Evolutionary conservation across 2,329 filamentous ascomycete species (phyloP), one percentile per base, ranked within the genome.

Genomic region (Aspergillus texensis): DNA sequence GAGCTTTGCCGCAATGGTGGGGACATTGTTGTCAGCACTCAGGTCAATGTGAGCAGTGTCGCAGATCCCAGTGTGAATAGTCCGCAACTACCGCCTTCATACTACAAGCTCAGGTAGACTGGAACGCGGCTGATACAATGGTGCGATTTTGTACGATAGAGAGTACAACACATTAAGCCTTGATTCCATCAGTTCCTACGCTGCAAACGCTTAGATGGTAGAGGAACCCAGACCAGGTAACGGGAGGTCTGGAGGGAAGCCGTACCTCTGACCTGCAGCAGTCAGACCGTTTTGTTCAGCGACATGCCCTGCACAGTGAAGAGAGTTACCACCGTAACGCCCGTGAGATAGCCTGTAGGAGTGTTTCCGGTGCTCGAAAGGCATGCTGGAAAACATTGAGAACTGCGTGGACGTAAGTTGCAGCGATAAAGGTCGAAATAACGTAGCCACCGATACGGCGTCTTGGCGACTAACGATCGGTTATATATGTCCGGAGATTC

Each of bases 21-120:
- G n/a, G 28, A 53, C 50, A 53, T 53, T 14, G 50, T 53, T 53
- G 50, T 53, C 50, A 53, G 50, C 30, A 53, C 50, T 4, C 50
- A 53, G 50, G 50, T 53, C 19, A 53, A 53, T 11, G 50, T 53
- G 50, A 53, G 14, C 10, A 53, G 50, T n/a, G 50, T 21, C 6
- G 50, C 26, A n/a, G 50, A 53, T 53, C 32, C 50, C 26, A 21
- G 50, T n/a, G 14, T 9, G 11, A 34, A 34, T 32, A 53, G 50
- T 28, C 28, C 28, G 1, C 50, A 19, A 28, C 21, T 53, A n/a
- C 50, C 28, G 3, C 28, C 50, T 4, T 34, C 50, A 28, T 53
- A 53, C 50, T 53, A 53, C 30, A 53, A 53, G 26, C 30, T 34
- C 9, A 53, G 30, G n/a, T 53, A 34, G 50, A 21, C 9, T 53